These are phyloP conservation scores for Fragilaria radians DNA, from an alignment of 108 stramenopile species.

Conservation along the genomic window DNA sequence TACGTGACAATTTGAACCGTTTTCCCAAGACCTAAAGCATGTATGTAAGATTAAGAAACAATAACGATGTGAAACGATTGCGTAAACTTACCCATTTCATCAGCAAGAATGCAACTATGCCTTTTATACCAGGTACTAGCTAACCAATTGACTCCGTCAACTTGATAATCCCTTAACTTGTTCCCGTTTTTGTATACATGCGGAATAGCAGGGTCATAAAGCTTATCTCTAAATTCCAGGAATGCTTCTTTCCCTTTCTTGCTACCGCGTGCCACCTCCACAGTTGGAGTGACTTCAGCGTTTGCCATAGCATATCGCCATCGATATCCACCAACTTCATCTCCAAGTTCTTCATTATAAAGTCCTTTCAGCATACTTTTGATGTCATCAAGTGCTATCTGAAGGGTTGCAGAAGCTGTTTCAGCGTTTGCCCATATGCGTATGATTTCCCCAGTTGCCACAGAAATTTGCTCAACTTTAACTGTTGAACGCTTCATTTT, in stretches of 20 bases:
- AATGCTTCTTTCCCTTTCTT: slow-evolving; percentile 79
- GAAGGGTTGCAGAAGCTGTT: slow-evolving; percentile 72
- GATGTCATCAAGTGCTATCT: slow-evolving; percentile 59
- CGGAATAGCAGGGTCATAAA: slow-evolving; percentile 78
- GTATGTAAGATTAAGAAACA: not conserved
- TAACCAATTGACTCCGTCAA: slow-evolving; percentile 95
- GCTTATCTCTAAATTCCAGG: slow-evolving; percentile 74
- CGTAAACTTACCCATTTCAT: slow-evolving; percentile 80
- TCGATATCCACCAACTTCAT: slow-evolving; percentile 78
- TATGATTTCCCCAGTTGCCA: slow-evolving; percentile 52
- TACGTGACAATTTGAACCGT: slow-evolving; percentile 94
- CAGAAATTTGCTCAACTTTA: slow-evolving; percentile 72
- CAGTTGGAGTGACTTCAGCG: slow-evolving; percentile 62
- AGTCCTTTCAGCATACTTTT: slow-evolving; percentile 54
- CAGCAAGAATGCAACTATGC: slow-evolving; percentile 90
- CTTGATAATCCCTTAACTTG: slow-evolving; percentile 89
- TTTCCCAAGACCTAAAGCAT: slow-evolving; percentile 27
- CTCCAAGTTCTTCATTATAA: slow-evolving; percentile 76
- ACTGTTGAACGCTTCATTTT: slow-evolving; percentile 65
- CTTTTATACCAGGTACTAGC: slow-evolving; percentile 88
- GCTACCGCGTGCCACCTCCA: slow-evolving; percentile 28
- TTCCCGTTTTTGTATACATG: slow-evolving; percentile 80
- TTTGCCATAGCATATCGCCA: slow-evolving; percentile 76
- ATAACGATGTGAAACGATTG: not conserved
- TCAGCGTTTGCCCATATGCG: slow-evolving; percentile 78